A percentile compares a stretch with the other conserved stretches of the same genome.
phyloP scores from a whole-genome alignment of 257 asterid species.

The Solanum chilense region DNA sequence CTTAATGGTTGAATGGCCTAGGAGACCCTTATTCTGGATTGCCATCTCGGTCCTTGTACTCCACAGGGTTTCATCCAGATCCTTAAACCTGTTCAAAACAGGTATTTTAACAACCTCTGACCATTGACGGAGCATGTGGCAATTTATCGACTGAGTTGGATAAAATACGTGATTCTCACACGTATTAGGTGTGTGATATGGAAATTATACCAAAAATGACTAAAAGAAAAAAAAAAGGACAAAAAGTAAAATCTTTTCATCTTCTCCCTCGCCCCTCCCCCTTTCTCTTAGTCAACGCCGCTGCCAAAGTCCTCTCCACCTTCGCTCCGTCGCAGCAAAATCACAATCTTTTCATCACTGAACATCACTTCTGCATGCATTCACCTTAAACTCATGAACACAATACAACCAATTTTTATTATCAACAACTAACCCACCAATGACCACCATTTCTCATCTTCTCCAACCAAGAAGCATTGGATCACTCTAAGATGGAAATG shows the following conservation, averaged over 20 bases:
- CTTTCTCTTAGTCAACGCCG: background rate
- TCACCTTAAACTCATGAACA: background rate
- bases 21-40: background rate
- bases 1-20: background rate
- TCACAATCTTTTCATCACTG: background rate
- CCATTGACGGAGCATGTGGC: background rate
- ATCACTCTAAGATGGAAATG: background rate
- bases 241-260: background rate
- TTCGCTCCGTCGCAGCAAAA: background rate
- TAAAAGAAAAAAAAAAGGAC: background rate
- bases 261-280: background rate
- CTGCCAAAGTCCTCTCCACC: background rate
- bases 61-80: background rate
- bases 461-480: background rate
- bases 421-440: background rate
- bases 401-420: background rate
- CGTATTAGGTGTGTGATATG: background rate
- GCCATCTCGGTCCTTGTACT: background rate
- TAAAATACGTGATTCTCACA: background rate
- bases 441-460: background rate
- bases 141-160: background rate
- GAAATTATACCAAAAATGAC: background rate
- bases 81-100: background rate
- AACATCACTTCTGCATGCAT: background rate
- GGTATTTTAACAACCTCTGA: background rate